Conservation (phyloP, 176 grass and related monocot genomes). For the Carex kokanica region DNA sequence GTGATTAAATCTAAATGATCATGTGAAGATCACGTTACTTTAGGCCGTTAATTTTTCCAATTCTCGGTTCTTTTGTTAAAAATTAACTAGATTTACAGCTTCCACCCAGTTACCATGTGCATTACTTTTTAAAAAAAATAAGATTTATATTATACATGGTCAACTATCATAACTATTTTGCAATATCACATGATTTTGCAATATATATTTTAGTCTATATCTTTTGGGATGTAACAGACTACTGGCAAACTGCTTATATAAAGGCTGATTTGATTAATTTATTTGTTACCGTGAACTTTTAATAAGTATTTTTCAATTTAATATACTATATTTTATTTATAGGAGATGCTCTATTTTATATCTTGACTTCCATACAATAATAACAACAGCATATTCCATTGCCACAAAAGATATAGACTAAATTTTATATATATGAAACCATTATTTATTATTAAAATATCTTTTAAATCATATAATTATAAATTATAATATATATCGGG, state of each 20-base stretch:
- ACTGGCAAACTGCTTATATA: not conserved
- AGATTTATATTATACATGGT: not conserved
- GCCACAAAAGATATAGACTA: not conserved
- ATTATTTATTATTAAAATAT: not conserved
- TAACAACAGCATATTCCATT: too few relatives aligned
- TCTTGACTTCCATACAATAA: too few relatives aligned
- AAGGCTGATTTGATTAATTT: not conserved
- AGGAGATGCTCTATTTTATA: too few relatives aligned
- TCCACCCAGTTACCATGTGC: not conserved
- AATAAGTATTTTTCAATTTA: not conserved
- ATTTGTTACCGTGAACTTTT: not conserved
- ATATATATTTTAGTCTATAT: not conserved
- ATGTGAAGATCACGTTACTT: not conserved
- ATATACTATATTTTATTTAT: not conserved
- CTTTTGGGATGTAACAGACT: not conserved
- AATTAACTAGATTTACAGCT: not conserved
- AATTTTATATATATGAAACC: not conserved
- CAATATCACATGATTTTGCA: not conserved
- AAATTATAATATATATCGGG: not conserved
- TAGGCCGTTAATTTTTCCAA: not conserved
- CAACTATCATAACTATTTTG: not conserved
- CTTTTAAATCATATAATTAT: not conserved
- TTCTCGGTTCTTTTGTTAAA: not conserved
- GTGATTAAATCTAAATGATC: slow-evolving; percentile 5
- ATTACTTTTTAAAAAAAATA: not conserved